These are phyloP conservation scores for Psilocybe cyanescens DNA, from an alignment of 768 basidiomycete species.

Conservation along the genomic window DNA sequence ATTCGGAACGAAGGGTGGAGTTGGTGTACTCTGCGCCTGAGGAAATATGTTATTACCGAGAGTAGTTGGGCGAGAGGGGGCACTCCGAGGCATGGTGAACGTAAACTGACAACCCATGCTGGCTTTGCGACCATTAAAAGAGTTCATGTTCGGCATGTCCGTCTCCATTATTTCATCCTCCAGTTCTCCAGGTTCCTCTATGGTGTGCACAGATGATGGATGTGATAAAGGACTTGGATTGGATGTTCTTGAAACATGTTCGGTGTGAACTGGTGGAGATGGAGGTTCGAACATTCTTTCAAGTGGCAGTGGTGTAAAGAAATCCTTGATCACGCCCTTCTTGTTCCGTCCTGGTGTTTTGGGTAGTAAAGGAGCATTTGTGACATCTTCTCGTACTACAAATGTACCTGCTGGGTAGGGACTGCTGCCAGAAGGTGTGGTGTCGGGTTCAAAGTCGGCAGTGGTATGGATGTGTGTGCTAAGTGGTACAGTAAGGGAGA, in stretches of 20 bases:
- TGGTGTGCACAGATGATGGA: constrained; percentile 11
- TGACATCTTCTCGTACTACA: constrained; percentile 71
- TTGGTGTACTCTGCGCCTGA: constrained; percentile 69
- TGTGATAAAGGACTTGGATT: constrained; percentile 14
- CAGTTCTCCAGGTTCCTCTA: neutral
- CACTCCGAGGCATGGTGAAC: constrained; percentile 61
- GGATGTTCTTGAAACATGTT: constrained; percentile 16
- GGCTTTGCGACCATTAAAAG: constrained; percentile 48
- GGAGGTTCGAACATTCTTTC: constrained; percentile 96
- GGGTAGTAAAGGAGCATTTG: constrained; percentile 55
- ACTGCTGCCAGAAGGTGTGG: constrained; percentile 27
- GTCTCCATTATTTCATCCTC: constrained; percentile 47
- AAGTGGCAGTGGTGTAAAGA: constrained; percentile 87
- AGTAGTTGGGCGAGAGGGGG: constrained; percentile 31
- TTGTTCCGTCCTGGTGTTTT: constrained; percentile 68
- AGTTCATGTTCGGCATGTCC: constrained; percentile 52
- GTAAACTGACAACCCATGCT: constrained; percentile 70
- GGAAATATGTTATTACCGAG: constrained; percentile 35
- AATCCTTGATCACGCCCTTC: constrained; percentile 70
- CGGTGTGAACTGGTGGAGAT: constrained; percentile 60
- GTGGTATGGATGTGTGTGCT: constrained; percentile 56
- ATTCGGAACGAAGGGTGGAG: constrained; percentile 30
- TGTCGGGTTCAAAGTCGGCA: constrained; percentile 34
- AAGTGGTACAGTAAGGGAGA: constrained; percentile 64
- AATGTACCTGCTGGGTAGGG: constrained; percentile 66